Evolutionary conservation across 1,284 basidiomycete species (phyloP).

Genomic region (Heterobasidion irregulare): DNA sequence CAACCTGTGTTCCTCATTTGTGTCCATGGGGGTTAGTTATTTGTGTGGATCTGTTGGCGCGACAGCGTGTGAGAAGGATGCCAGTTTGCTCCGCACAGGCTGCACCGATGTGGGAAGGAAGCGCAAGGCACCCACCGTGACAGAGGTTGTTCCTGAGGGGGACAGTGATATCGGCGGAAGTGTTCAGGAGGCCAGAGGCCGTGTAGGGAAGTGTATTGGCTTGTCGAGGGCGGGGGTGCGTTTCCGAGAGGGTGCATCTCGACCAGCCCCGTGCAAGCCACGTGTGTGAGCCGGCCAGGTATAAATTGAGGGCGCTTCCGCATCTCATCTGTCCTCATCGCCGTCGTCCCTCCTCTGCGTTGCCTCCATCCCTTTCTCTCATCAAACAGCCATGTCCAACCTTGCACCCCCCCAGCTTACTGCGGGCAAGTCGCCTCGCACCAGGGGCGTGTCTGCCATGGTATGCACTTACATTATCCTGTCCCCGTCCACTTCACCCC

Average conservation of each 20-base stretch:
- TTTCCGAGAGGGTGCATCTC: background rate
- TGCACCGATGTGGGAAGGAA: background rate
- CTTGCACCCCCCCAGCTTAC: slow-evolving; percentile 11
- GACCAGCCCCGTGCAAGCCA: background rate
- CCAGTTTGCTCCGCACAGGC: background rate
- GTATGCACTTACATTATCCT: slow-evolving; percentile 17
- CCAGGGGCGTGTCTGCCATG: slow-evolving; percentile 30
- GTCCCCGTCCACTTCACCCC: slow-evolving; percentile 2
- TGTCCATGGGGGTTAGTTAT: background rate
- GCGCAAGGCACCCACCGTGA: background rate
- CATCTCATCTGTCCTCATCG: background rate
- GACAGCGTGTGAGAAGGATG: background rate
- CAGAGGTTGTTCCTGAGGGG: background rate
- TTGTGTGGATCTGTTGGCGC: too few relatives aligned
- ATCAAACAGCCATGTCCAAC: slow-evolving; percentile 13
- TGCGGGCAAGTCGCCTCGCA: slow-evolving; percentile 19
- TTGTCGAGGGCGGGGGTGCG: background rate
- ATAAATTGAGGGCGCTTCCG: background rate
- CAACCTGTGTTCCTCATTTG: background rate
- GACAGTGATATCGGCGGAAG: background rate
- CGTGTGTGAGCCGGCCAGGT: background rate
- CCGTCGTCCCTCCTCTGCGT: background rate
- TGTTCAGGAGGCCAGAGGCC: background rate
- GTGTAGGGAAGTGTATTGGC: background rate
- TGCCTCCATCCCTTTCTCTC: background rate